Evolutionary conservation across 345 rosid genomes (phyloP).

Genomic region (Moringa oleifera): DNA sequence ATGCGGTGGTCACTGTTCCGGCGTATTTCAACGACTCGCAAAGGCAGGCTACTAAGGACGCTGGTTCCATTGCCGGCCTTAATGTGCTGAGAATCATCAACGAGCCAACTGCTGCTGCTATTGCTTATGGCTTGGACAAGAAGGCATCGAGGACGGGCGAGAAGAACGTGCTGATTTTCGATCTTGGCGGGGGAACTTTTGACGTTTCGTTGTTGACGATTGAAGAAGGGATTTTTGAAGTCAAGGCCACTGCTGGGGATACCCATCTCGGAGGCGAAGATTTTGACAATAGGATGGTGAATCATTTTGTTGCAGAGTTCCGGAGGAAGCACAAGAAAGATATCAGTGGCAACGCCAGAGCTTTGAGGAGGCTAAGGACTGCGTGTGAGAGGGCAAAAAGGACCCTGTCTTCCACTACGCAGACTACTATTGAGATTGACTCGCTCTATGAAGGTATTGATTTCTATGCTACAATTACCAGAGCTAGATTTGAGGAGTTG

Average conservation of each 20-base stretch:
- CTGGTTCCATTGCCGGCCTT: conserved; percentile 26
- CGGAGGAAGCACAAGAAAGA: conserved; percentile 66
- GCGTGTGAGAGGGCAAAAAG: conserved; percentile 74
- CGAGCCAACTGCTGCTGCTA: conserved; percentile 38
- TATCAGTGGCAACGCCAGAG: conserved; percentile 56
- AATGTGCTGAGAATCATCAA: conserved; percentile 31
- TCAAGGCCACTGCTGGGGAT: conserved; percentile 68
- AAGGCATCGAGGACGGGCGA: conserved; percentile 28
- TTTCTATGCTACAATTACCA: conserved; percentile 33
- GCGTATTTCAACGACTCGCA: conserved; percentile 34
- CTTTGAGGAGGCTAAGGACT: conserved; percentile 65
- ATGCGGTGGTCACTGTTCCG: conserved; percentile 34
- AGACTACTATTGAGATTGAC: conserved; percentile 43
- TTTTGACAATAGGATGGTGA: conserved; percentile 64
- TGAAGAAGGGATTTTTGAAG: conserved; percentile 68
- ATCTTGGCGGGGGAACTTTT: conserved; percentile 64
- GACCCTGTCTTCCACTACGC: conserved; percentile 47
- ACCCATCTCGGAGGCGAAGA: conserved; percentile 76
- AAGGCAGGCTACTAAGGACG: conserved; percentile 32
- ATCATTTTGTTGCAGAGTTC: conserved; percentile 66
- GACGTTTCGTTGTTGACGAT: conserved; percentile 63
- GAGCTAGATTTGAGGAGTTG: conserved; percentile 50
- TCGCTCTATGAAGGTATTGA: conserved; percentile 41
- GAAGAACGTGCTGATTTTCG: conserved; percentile 37
- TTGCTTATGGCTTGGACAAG: conserved; percentile 35